A percentile compares a stretch with the other conserved stretches of the same genome.
phyloP scores from a whole-genome alignment of 2,329 filamentous ascomycete genomes.

The Nigrograna mackinnonii region DNA sequence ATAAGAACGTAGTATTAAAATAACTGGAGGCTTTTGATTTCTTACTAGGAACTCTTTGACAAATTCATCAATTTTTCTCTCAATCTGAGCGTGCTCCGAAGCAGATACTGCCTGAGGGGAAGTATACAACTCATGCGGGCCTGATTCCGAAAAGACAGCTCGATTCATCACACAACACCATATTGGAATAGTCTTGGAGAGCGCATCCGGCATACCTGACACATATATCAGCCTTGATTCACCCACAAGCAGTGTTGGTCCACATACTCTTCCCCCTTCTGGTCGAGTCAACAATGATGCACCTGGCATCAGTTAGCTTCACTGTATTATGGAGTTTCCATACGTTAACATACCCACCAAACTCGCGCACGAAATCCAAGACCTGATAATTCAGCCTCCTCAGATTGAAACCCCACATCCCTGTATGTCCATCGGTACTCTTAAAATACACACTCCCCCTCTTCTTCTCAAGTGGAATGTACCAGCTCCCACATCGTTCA shows the following conservation, averaged over 20 bases:
- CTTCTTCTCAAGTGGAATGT: constrained; percentile 70
- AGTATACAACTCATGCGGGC: constrained; percentile 64
- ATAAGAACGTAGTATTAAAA: constrained; percentile 26
- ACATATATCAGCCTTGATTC: background rate
- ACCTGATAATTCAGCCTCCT: constrained; percentile 84
- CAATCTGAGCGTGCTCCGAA: constrained; percentile 82
- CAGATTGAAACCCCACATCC: constrained; percentile 88
- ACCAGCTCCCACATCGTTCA: constrained; percentile 96
- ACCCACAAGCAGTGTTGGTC: background rate
- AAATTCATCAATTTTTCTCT: constrained; percentile 61
- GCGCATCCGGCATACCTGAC: constrained; percentile 84
- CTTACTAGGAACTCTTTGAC: constrained; percentile 52
- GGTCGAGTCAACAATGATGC: constrained; percentile 91
- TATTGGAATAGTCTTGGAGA: constrained; percentile 91
- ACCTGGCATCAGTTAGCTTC: constrained; percentile 45
- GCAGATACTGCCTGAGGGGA: constrained; percentile 72
- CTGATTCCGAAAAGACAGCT: constrained; percentile 68
- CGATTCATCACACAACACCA: constrained; percentile 90
- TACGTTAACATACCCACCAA: constrained; percentile 64
- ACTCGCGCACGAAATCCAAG: constrained; percentile 65
- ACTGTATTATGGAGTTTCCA: background rate
- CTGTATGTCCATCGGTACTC: constrained; percentile 91
- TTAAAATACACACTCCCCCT: constrained; percentile 89
- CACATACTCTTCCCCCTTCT: constrained; percentile 78
- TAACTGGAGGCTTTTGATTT: constrained; percentile 15